A percentile compares a stretch with the other conserved stretches of the same genome.
Evolutionary conservation across 1,284 basidiomycete species (phyloP).

Genomic region (Gastroboletus turbinatus): DNA sequence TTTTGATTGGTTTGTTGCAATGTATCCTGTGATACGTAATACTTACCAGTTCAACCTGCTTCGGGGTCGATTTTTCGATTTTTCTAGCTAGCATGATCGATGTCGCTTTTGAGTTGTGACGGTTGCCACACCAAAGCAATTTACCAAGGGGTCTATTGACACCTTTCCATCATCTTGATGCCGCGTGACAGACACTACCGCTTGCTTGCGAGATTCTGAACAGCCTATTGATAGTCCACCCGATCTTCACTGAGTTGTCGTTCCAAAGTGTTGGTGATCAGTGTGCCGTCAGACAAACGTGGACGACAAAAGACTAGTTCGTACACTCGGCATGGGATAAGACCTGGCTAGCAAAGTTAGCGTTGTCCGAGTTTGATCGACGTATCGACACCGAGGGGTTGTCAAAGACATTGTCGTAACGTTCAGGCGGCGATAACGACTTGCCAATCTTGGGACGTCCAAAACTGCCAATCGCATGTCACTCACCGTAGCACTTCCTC

Average conservation of each 20-base stretch:
- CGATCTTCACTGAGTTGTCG: not conserved
- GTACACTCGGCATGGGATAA: not conserved
- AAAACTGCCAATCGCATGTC: conserved; percentile 2
- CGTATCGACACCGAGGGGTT: not conserved
- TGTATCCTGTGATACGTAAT: conserved; percentile 5
- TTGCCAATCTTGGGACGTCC: conserved; percentile 17
- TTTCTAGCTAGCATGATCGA: not conserved
- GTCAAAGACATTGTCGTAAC: not conserved
- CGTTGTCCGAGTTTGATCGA: not conserved
- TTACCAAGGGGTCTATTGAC: not conserved
- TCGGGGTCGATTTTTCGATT: not conserved
- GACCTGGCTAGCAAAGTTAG: not conserved
- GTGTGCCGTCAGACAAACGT: not conserved
- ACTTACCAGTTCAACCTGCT: not conserved
- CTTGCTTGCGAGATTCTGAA: not conserved
- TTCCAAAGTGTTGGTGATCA: not conserved
- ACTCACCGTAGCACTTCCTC: conserved; percentile 7
- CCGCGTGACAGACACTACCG: not conserved
- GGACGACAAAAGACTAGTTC: not conserved
- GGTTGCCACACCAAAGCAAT: not conserved
- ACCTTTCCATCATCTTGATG: not conserved
- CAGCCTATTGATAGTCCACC: not conserved
- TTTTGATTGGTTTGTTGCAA: conserved; percentile 43
- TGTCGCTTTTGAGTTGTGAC: not conserved
- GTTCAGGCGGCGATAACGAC: conserved; percentile 11